These are phyloP conservation scores for Leccinum fallax DNA, from an alignment of 1,284 basidiomycete species.

Conservation along the genomic window DNA sequence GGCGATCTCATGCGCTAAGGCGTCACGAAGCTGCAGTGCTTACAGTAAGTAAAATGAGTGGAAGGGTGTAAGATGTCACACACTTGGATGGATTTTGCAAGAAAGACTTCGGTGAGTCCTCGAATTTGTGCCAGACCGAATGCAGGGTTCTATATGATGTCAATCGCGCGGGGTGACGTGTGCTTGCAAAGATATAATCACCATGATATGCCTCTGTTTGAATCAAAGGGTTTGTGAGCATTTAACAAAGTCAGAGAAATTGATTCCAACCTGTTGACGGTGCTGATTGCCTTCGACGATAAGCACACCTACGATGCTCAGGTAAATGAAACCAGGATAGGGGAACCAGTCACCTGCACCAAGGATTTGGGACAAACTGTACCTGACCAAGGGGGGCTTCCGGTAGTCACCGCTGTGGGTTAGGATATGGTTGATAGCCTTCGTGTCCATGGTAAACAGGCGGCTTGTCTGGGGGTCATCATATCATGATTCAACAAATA, in stretches of 20 bases:
- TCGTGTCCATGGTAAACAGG: constrained; percentile 4
- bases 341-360: constrained; percentile 32
- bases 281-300: constrained; percentile 24
- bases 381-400: constrained; percentile 32
- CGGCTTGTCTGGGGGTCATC: not conserved
- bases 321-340: not conserved
- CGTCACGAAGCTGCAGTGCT: constrained; percentile 46
- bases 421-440: constrained; percentile 38
- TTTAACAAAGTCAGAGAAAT: not conserved
- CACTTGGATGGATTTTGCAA: constrained; percentile 54
- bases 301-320: not conserved
- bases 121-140: constrained; percentile 57
- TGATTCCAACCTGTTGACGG: constrained; percentile 28
- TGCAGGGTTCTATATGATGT: constrained; percentile 46
- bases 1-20: constrained; percentile 41
- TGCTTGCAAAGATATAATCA: not conserved
- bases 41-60: not conserved
- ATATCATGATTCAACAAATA: not conserved
- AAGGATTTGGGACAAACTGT: constrained; percentile 25
- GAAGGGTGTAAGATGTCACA: not conserved
- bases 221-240: not conserved
- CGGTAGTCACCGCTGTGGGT: constrained; percentile 38
- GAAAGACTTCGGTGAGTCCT: constrained; percentile 54
- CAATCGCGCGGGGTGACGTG: not conserved
- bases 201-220: constrained; percentile 27